Evolutionary conservation across 148 eudicot genomes (phyloP).

Genomic region (Persicaria maculosa): DNA sequence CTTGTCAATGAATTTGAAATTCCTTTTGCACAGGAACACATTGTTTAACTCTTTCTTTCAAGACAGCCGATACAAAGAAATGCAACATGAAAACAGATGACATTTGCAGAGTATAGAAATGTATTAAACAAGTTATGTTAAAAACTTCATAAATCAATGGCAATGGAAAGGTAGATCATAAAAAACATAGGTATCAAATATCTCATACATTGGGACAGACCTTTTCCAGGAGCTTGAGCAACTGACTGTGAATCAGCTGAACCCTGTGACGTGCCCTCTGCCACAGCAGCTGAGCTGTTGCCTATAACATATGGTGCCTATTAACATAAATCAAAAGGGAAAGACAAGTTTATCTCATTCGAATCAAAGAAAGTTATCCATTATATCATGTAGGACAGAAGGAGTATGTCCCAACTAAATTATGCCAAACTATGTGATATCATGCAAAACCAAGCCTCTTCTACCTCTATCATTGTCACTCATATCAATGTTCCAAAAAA

Average conservation of each 20-base stretch:
- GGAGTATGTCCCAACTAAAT: background rate
- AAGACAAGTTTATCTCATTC: background rate
- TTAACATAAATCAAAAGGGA: background rate
- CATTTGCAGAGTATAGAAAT: background rate
- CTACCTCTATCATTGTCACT: background rate
- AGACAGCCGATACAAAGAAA: background rate
- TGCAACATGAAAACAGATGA: background rate
- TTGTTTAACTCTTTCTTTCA: background rate
- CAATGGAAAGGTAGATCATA: background rate
- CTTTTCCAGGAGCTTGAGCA: slow-evolving; percentile 39
- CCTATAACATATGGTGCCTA: slow-evolving; percentile 55
- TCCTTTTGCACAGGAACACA: background rate
- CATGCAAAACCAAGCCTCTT: background rate
- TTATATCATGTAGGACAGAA: background rate
- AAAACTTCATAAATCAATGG: background rate
- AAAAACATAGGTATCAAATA: background rate
- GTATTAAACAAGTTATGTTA: background rate
- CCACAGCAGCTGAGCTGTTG: slow-evolving; percentile 35
- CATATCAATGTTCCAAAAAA: too few relatives aligned
- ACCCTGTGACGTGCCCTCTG: slow-evolving; percentile 45
- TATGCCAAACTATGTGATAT: background rate
- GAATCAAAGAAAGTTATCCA: background rate
- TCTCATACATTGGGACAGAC: slow-evolving; percentile 20
- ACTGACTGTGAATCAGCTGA: slow-evolving; percentile 42
- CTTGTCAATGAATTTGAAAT: background rate